Conservation (phyloP, 2,329 filamentous ascomycete genomes). For the Ceratocystis destructans region DNA sequence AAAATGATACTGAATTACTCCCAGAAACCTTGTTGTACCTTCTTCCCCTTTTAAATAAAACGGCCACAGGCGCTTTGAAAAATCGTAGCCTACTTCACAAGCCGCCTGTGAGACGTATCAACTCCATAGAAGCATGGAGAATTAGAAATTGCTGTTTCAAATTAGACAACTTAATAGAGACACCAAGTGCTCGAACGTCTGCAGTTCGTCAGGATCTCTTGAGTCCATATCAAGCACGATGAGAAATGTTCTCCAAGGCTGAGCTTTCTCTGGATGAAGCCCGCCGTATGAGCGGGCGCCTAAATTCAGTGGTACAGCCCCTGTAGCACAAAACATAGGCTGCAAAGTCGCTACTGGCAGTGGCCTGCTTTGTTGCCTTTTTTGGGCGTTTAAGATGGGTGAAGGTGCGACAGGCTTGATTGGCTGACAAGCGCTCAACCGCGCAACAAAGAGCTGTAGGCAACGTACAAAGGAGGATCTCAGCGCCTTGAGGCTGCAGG, state of each 20-base stretch:
- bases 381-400: constrained; percentile 4
- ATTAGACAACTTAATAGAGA: not conserved
- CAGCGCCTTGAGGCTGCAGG: constrained; percentile 1
- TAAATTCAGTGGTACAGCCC: not conserved
- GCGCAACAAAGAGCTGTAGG: not conserved
- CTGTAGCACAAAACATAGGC: not conserved
- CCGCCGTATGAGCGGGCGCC: not conserved
- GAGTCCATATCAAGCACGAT: too few relatives aligned
- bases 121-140: not conserved
- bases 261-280: not conserved
- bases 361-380: not conserved
- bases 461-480: not conserved
- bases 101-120: not conserved
- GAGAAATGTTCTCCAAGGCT: too few relatives aligned
- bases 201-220: not conserved
- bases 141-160: not conserved
- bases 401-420: constrained; percentile 9
- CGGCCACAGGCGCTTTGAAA: not conserved
- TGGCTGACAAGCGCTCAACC: constrained; percentile 14
- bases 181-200: not conserved
- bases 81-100: not conserved
- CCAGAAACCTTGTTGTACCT: not conserved
- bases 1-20: too few relatives aligned
- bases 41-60: not conserved
- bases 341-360: not conserved